Evolutionary conservation across 768 basidiomycete genomes (phyloP).

Genomic region (Suillus occidentalis): DNA sequence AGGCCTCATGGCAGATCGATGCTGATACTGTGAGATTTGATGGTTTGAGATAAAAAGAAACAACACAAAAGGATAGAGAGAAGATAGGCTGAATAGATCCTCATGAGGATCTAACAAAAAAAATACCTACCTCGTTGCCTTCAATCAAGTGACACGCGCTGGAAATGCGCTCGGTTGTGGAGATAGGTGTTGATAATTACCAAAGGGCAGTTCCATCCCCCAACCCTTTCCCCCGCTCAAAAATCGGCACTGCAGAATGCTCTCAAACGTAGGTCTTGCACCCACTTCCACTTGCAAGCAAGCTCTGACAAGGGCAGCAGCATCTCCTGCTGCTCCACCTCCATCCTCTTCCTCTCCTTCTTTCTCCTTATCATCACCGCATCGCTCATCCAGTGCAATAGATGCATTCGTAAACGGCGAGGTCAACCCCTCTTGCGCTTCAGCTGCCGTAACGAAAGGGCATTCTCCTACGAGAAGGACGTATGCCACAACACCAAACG

Average conservation of each 20-base stretch:
- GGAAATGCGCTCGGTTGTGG: conserved; percentile 36
- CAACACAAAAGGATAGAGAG: conserved; percentile 12
- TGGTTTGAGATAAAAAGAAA: conserved; percentile 14
- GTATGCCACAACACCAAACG: conserved; percentile 94
- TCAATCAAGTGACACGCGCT: conserved; percentile 25
- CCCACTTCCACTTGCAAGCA: conserved; percentile 81
- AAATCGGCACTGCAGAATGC: conserved; percentile 78
- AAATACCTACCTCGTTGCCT: conserved; percentile 13
- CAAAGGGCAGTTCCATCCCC: conserved; percentile 41
- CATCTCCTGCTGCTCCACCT: conserved; percentile 82
- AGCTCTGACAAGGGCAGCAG: conserved; percentile 76
- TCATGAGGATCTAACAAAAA: conserved; percentile 11
- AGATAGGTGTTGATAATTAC: conserved; percentile 21
- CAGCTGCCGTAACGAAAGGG: conserved; percentile 86
- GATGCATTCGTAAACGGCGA: conserved; percentile 77
- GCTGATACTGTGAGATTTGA: conserved; percentile 12
- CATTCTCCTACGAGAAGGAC: conserved; percentile 92
- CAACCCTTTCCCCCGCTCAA: conserved; percentile 78
- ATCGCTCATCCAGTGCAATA: conserved; percentile 77
- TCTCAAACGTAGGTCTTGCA: conserved; percentile 84
- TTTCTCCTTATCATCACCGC: conserved; percentile 66
- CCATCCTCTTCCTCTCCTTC: conserved; percentile 82
- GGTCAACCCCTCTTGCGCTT: conserved; percentile 82
- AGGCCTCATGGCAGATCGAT: conserved; percentile 11
- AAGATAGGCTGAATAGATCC: conserved; percentile 7